A percentile compares a stretch with the other conserved stretches of the same genome.
These are phyloP conservation scores for Neurospora sp. DNA, from an alignment of 495 filamentous ascomycete genomes.

Conservation along the genomic window DNA sequence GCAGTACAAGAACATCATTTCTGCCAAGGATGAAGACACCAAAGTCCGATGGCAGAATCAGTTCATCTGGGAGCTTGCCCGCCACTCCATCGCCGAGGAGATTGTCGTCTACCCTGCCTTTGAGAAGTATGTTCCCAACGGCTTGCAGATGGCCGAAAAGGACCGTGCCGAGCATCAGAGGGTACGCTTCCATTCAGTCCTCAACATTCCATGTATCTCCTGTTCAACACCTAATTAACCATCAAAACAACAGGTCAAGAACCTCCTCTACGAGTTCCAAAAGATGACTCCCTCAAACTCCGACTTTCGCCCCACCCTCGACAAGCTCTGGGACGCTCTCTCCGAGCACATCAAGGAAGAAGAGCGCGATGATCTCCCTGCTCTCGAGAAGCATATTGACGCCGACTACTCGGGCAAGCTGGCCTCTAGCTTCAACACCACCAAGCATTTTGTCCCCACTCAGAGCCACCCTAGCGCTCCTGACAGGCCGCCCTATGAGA, in stretches of 20 bases:
- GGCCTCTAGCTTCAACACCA: slow-evolving; percentile 44
- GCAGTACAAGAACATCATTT: slow-evolving; percentile 48
- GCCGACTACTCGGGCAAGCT: slow-evolving; percentile 30
- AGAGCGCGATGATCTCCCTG: slow-evolving; percentile 46
- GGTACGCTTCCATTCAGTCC: slow-evolving; percentile 18
- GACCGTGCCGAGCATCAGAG: slow-evolving; percentile 49
- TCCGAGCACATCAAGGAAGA: slow-evolving; percentile 52
- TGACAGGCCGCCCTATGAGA: slow-evolving; percentile 43
- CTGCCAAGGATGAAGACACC: slow-evolving; percentile 35
- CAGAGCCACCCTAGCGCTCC: slow-evolving; percentile 45
- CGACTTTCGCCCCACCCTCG: slow-evolving; percentile 42
- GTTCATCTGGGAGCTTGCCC: slow-evolving; percentile 63
- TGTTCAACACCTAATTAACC: too few species aligned
- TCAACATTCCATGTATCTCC: neutral
- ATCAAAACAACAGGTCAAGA: slow-evolving; percentile 43
- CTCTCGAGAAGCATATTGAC: slow-evolving; percentile 39
- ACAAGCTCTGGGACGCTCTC: slow-evolving; percentile 42
- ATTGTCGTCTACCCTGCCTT: slow-evolving; percentile 60
- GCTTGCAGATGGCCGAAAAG: slow-evolving; percentile 44
- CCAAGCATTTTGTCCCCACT: slow-evolving; percentile 53
- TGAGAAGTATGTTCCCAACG: slow-evolving; percentile 46
- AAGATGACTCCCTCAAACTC: slow-evolving; percentile 35
- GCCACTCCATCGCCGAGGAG: slow-evolving; percentile 58
- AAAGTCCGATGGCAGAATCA: slow-evolving; percentile 50
- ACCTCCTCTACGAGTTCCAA: slow-evolving; percentile 52